phyloP scores from a whole-genome alignment of 2,329 filamentous ascomycete species.

The Diplodia sapinea region DNA sequence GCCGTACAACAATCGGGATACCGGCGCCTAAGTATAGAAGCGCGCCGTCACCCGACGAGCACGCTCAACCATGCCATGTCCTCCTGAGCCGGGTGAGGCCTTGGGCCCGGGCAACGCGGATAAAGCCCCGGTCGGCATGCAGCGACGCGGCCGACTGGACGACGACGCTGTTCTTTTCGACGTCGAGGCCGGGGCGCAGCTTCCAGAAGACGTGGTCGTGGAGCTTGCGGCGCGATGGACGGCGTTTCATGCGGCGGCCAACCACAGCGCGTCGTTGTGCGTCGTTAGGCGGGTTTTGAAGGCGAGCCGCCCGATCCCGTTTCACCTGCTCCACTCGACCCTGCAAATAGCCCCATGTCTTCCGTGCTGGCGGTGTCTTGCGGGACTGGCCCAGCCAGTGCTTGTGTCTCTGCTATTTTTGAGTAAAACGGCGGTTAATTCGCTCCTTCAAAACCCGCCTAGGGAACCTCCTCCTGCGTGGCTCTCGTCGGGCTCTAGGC shows the following conservation, averaged over 20 bases:
- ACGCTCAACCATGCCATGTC: neutral
- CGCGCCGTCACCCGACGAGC: conserved; percentile 19
- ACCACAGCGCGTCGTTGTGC: conserved; percentile 1
- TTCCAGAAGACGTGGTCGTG: conserved; percentile 24
- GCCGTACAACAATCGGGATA: neutral
- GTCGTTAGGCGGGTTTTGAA: neutral
- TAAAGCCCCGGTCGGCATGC: neutral
- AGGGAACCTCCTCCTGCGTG: conserved; percentile 36
- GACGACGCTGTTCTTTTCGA: conserved; percentile 22
- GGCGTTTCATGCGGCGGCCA: conserved; percentile 26
- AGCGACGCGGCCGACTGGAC: conserved; percentile 6
- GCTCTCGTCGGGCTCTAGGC: conserved; percentile 21
- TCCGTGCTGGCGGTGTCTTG: conserved; percentile 11
- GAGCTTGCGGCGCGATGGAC: neutral
- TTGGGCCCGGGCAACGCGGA: neutral
- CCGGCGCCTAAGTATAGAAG: conserved; percentile 8
- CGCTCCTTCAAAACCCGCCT: conserved; percentile 46
- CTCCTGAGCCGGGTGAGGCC: neutral
- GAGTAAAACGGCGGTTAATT: conserved; percentile 49
- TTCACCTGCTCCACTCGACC: conserved; percentile 22
- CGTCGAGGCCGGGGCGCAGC: conserved; percentile 7
- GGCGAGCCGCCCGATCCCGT: conserved; percentile 29
- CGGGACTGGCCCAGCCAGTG: conserved; percentile 43
- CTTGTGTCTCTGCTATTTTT: conserved; percentile 38
- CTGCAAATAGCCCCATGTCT: conserved; percentile 21